These are phyloP conservation scores for Didymellaceae sp. DNA, from an alignment of 2,329 filamentous ascomycete species.

Conservation along the genomic window DNA sequence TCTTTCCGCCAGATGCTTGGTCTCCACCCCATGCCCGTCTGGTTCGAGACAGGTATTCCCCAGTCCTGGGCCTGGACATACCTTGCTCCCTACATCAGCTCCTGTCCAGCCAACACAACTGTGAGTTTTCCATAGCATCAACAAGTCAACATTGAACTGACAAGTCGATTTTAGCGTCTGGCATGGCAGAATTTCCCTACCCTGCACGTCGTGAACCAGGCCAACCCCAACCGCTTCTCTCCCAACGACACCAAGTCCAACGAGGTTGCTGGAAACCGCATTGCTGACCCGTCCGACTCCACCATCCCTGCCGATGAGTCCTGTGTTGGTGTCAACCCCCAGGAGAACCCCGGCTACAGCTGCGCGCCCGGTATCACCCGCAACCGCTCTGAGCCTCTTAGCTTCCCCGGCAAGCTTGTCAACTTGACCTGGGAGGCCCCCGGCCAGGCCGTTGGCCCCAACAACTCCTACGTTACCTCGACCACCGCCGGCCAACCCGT, in stretches of 20 bases:
- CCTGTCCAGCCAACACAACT: conserved; percentile 74
- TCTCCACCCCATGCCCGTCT: conserved; percentile 80
- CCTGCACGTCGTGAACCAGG: conserved; percentile 74
- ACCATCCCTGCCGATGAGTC: conserved; percentile 55
- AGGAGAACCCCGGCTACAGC: conserved; percentile 60
- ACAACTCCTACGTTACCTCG: conserved; percentile 79
- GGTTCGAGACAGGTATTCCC: conserved; percentile 80
- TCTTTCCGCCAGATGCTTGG: conserved; percentile 84
- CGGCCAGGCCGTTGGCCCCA: conserved; percentile 73
- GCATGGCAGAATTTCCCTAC: conserved; percentile 86
- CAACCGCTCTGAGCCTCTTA: conserved; percentile 74
- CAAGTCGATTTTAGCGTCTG: conserved; percentile 57
- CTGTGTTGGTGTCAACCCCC: conserved; percentile 64
- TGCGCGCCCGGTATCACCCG: conserved; percentile 70
- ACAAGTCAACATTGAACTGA: not conserved
- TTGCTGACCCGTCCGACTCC: conserved; percentile 61
- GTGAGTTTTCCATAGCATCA: not conserved
- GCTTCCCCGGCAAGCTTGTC: conserved; percentile 75
- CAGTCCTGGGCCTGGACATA: conserved; percentile 87
- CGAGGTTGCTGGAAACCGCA: conserved; percentile 68
- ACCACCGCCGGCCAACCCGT: conserved; percentile 63
- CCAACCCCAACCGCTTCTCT: conserved; percentile 73
- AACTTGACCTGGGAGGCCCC: conserved; percentile 75
- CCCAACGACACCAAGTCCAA: conserved; percentile 66
- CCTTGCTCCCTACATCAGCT: conserved; percentile 80